These are phyloP conservation scores for Betula pendula DNA, from an alignment of 306 rosid species.

Conservation along the genomic window DNA sequence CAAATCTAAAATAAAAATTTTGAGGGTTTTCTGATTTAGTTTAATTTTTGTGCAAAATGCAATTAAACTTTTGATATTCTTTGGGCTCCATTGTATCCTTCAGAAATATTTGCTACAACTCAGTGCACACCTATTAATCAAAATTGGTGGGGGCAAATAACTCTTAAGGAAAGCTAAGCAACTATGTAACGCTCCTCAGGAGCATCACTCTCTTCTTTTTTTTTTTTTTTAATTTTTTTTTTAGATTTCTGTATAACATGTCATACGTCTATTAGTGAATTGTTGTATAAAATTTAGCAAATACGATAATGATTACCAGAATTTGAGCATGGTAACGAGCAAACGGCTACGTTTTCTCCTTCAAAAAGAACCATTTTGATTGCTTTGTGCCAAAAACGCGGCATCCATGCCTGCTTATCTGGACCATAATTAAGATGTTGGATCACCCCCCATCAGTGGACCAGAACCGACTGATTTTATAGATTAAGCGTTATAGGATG, in stretches of 20 bases:
- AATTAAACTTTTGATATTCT: too few relatives aligned
- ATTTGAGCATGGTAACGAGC: background rate
- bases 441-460: background rate
- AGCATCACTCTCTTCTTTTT: too few relatives aligned
- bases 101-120: too few relatives aligned
- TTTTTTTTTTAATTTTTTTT: too few relatives aligned
- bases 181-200: too few relatives aligned
- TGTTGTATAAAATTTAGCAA: background rate
- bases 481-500: background rate
- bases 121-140: too few relatives aligned
- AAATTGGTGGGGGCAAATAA: too few relatives aligned
- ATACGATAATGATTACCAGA: background rate
- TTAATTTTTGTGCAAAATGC: too few relatives aligned
- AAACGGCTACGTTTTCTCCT: background rate
- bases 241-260: background rate
- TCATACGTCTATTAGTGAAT: background rate
- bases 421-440: background rate
- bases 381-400: background rate
- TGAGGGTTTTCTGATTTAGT: too few relatives aligned
- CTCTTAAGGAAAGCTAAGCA: too few relatives aligned
- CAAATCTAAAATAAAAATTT: too few relatives aligned
- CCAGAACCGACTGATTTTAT: background rate
- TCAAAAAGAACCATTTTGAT: background rate
- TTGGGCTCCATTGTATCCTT: too few relatives aligned
- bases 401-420: background rate